Conservation (phyloP, 805 yeast genomes). For the Citeromyces matritensis region DNA sequence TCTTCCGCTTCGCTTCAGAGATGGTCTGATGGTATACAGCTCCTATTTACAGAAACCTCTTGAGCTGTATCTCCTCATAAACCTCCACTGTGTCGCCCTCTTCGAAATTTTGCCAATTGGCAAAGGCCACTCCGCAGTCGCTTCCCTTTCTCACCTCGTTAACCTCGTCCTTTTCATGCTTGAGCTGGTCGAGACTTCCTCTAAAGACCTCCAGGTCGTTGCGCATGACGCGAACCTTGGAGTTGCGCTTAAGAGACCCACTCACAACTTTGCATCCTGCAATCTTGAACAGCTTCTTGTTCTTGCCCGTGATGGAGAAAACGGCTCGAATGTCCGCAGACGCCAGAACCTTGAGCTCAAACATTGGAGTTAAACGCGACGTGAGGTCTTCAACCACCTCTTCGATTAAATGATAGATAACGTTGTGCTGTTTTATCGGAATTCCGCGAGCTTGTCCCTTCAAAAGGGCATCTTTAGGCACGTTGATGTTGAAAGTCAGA, state of each 20-base stretch:
- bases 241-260: slow-evolving; percentile 52
- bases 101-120: slow-evolving; percentile 49
- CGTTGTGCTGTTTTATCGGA: slow-evolving; percentile 46
- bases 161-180: slow-evolving; percentile 71
- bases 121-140: slow-evolving; percentile 81
- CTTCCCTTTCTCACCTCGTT: slow-evolving; percentile 66
- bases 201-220: slow-evolving; percentile 30
- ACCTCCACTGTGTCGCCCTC: slow-evolving; percentile 68
- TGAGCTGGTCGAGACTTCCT: slow-evolving; percentile 48
- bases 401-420: slow-evolving; percentile 81
- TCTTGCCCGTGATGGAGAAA: slow-evolving; percentile 51
- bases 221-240: slow-evolving; percentile 20
- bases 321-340: slow-evolving; percentile 57
- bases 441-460: slow-evolving; percentile 47
- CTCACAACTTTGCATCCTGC: slow-evolving; percentile 79
- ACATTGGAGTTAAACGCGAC: slow-evolving; percentile 43
- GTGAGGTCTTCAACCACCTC: slow-evolving; percentile 59
- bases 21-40: no score
- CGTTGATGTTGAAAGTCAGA: slow-evolving; percentile 61
- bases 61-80: slow-evolving; percentile 47
- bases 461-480: slow-evolving; percentile 45
- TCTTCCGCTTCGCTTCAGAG: no score
- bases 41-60: slow-evolving; percentile 27
- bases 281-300: slow-evolving; percentile 37
- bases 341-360: slow-evolving; percentile 50